These are phyloP conservation scores for Marsdenia floribunda DNA, from an alignment of 257 asterid genomes.

Conservation along the genomic window DNA sequence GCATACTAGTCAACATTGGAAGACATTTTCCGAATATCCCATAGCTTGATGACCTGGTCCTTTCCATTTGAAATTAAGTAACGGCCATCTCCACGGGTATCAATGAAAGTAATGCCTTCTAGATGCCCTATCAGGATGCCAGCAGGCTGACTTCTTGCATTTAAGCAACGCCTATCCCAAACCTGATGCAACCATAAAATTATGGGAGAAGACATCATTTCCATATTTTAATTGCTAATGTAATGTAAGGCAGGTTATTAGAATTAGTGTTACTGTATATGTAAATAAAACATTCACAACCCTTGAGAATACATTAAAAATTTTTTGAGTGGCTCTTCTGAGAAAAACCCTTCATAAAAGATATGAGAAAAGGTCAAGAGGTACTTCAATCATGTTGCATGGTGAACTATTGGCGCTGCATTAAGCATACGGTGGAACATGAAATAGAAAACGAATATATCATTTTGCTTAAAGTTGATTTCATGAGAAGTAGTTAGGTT, in stretches of 20 bases:
- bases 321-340: background rate
- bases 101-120: slow-evolving; percentile 86
- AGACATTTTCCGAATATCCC: slow-evolving; percentile 96
- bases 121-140: slow-evolving; percentile 89
- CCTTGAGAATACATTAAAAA: background rate
- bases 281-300: background rate
- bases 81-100: slow-evolving; percentile 96
- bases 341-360: background rate
- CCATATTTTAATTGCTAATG: background rate
- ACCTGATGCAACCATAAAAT: slow-evolving; percentile 43
- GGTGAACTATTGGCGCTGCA: background rate
- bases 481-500: background rate
- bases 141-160: slow-evolving; percentile 46
- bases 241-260: background rate
- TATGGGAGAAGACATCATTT: background rate
- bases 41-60: slow-evolving; percentile 85
- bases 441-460: background rate
- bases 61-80: slow-evolving; percentile 90
- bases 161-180: slow-evolving; percentile 94
- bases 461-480: background rate
- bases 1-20: slow-evolving; percentile 78
- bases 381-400: background rate
- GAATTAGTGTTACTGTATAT: background rate
- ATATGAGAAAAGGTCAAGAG: background rate
- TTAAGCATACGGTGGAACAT: background rate